phyloP scores from a whole-genome alignment of 805 yeast genomes.

The Lipomyces starkeyi region DNA sequence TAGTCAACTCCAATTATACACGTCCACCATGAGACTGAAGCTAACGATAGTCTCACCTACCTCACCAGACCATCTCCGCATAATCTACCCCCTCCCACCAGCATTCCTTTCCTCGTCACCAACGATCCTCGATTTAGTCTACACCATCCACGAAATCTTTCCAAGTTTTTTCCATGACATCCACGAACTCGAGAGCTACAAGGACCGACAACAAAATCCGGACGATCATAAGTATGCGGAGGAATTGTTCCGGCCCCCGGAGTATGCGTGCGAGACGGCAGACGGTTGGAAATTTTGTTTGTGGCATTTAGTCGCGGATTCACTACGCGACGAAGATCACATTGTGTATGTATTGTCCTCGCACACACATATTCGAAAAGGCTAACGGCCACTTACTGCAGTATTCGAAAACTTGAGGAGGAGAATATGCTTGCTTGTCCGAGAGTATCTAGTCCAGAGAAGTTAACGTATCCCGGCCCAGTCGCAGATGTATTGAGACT shows the following conservation, averaged over 20 bases:
- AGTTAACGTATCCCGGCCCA: not conserved
- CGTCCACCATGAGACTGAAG: not conserved
- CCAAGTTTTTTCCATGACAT: conserved; percentile 16
- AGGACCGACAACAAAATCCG: not conserved
- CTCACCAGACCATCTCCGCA: conserved; percentile 8
- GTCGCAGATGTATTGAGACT: not conserved
- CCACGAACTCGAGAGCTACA: not conserved
- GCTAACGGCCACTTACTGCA: not conserved
- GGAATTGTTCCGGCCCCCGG: conserved; percentile 6
- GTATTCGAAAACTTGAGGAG: not conserved
- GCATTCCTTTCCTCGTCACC: conserved; percentile 5
- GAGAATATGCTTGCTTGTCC: not conserved
- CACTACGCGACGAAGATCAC: conserved; percentile 18
- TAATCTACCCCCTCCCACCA: conserved; percentile 17
- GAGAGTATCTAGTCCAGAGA: not conserved
- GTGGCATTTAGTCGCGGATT: conserved; percentile 14
- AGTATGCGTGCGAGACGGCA: conserved; percentile 14
- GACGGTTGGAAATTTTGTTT: conserved; percentile 25
- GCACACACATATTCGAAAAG: not conserved
- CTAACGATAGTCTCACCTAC: conserved; percentile 8
- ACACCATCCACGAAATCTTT: conserved; percentile 19
- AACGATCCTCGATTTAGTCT: conserved; percentile 18
- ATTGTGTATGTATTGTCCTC: conserved; percentile 8
- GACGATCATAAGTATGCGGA: not conserved
- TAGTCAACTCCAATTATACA: not conserved